Evolutionary conservation across 1,284 basidiomycete species (phyloP).

Genomic region (Sporisorium iseilematis-ciliati): DNA sequence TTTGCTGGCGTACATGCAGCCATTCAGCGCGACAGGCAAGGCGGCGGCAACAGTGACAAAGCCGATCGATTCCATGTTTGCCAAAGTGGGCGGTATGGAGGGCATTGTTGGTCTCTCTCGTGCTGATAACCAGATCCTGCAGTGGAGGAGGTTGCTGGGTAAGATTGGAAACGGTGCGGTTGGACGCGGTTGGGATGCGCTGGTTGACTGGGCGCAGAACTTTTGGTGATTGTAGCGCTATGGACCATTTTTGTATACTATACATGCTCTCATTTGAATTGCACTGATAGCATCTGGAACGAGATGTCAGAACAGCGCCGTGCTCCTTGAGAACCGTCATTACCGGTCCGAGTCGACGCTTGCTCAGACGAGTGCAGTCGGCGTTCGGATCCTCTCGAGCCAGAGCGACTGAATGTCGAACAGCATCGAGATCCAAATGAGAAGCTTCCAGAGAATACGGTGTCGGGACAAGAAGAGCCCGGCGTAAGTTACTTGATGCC

Average conservation of each 20-base stretch:
- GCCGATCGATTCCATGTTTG: slow-evolving; percentile 49
- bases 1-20: slow-evolving; percentile 19
- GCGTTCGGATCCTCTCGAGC: no score
- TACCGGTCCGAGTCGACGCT: no score
- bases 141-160: slow-evolving; percentile 57
- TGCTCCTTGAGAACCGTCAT: no score
- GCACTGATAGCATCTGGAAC: no score
- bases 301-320: no score
- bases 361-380: no score
- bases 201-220: slow-evolving; percentile 58
- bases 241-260: not conserved
- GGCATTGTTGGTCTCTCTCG: slow-evolving; percentile 53
- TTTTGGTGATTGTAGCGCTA: slow-evolving; percentile 33
- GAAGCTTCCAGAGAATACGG: no score
- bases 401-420: no score
- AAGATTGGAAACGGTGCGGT: slow-evolving; percentile 57
- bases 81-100: slow-evolving; percentile 54
- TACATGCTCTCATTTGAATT: no score
- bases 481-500: no score
- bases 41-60: slow-evolving; percentile 25
- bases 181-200: slow-evolving; percentile 55
- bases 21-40: slow-evolving; percentile 17
- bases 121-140: slow-evolving; percentile 58
- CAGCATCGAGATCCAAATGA: no score
- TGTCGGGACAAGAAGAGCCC: no score